Percentiles rank a stretch among this genome's conserved stretches.
Evolutionary conservation across 768 basidiomycete species (phyloP).

Genomic region (Panaeolus cyanescens): DNA sequence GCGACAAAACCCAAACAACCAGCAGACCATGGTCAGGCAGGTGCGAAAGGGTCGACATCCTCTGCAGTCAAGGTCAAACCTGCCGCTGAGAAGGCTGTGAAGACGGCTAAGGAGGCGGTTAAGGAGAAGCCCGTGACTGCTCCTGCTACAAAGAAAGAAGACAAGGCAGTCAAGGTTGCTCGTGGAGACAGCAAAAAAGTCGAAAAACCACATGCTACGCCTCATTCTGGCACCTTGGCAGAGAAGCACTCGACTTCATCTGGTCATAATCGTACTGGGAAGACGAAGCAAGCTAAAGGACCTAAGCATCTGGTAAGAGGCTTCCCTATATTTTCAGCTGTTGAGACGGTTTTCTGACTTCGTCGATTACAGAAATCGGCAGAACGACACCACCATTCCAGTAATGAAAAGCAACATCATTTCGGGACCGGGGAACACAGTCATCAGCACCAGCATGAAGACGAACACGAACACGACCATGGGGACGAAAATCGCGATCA

Average conservation of each 20-base stretch:
- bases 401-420: background rate
- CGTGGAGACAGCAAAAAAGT: background rate
- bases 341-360: background rate
- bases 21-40: background rate
- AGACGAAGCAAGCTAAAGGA: background rate
- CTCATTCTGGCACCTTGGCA: background rate
- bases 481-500: background rate
- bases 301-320: background rate
- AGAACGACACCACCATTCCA: background rate
- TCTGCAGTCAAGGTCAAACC: background rate
- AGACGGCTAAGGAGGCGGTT: background rate
- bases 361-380: background rate
- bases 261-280: background rate
- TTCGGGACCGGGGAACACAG: background rate
- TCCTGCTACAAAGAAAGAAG: background rate
- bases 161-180: background rate
- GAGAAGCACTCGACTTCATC: background rate
- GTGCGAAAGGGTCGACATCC: background rate
- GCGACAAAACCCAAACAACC: background rate
- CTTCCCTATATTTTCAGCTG: background rate
- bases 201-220: background rate
- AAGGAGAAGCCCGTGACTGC: background rate
- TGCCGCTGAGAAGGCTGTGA: background rate
- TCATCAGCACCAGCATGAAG: background rate
- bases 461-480: background rate